phyloP scores from a whole-genome alignment of 2,329 filamentous ascomycete species.

The Venturia asperata region DNA sequence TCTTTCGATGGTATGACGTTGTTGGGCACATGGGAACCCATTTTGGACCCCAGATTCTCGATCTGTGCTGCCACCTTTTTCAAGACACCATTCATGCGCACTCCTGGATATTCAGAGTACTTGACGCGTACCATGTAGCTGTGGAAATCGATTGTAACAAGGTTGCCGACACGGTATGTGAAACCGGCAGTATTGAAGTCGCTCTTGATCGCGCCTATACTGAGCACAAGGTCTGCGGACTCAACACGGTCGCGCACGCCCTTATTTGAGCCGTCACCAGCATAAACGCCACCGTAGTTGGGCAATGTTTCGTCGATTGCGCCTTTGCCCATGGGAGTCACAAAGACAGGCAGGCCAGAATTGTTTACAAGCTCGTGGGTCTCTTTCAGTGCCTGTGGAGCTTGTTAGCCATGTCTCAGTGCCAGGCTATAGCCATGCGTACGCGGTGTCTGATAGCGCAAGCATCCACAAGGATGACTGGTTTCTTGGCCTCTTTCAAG shows the following conservation, averaged over 20 bases:
- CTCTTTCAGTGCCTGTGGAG: slow-evolving; percentile 52
- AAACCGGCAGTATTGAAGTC: slow-evolving; percentile 82
- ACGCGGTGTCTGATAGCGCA: slow-evolving; percentile 68
- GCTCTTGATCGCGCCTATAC: slow-evolving; percentile 62
- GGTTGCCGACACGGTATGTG: slow-evolving; percentile 67
- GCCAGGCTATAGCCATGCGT: not conserved
- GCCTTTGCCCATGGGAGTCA: slow-evolving; percentile 86
- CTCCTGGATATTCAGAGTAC: slow-evolving; percentile 70
- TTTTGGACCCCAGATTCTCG: slow-evolving; percentile 49
- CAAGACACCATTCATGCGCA: slow-evolving; percentile 72
- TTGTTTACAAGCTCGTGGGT: slow-evolving; percentile 65
- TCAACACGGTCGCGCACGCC: slow-evolving; percentile 59
- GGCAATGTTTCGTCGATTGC: slow-evolving; percentile 68
- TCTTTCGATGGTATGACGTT: slow-evolving; percentile 43
- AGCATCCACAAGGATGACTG: slow-evolving; percentile 74
- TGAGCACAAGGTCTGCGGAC: slow-evolving; percentile 62
- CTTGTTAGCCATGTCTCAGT: not conserved
- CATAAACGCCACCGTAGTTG: slow-evolving; percentile 80
- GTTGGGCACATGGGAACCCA: slow-evolving; percentile 43
- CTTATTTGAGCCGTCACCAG: slow-evolving; percentile 65
- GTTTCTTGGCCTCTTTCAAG: slow-evolving; percentile 64
- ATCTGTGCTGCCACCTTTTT: slow-evolving; percentile 57
- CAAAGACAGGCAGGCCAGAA: slow-evolving; percentile 71
- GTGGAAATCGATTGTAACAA: slow-evolving; percentile 76
- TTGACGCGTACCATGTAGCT: slow-evolving; percentile 64